A percentile compares a stretch with the other conserved stretches of the same genome.
phyloP scores from a whole-genome alignment of 2,329 filamentous ascomycete species.

The Capronia americana region DNA sequence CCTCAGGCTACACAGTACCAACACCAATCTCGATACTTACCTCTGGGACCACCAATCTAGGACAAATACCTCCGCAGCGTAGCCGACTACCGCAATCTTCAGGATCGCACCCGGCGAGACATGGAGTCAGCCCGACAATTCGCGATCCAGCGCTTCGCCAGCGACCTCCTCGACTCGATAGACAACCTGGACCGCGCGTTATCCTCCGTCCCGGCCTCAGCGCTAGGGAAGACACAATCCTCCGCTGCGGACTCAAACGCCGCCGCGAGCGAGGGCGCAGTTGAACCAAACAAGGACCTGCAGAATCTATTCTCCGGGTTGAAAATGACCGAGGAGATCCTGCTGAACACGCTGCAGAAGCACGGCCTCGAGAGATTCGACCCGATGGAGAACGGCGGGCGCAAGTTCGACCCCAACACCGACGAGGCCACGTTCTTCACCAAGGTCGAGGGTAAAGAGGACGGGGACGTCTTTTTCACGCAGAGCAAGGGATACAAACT shows the following conservation, averaged over 20 bases:
- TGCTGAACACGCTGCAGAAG: conserved; percentile 88
- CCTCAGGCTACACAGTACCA: background rate
- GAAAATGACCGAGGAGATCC: conserved; percentile 90
- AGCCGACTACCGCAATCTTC: conserved; percentile 97
- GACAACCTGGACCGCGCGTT: conserved; percentile 98
- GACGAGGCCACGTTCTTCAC: conserved; percentile 98
- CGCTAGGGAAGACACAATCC: conserved; percentile 60
- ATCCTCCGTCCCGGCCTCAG: conserved; percentile 75
- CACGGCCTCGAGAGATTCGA: conserved; percentile 91
- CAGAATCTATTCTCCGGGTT: conserved; percentile 83
- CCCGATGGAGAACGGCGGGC: conserved; percentile 67
- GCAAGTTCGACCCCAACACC: conserved; percentile 94
- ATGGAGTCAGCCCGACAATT: conserved; percentile 87
- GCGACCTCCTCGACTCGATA: conserved; percentile 91
- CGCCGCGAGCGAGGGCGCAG: conserved; percentile 28
- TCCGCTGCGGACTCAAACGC: conserved; percentile 30
- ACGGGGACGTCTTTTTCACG: conserved; percentile 87
- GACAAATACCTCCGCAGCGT: conserved; percentile 93
- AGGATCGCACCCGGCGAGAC: conserved; percentile 91
- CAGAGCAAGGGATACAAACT: conserved; percentile 96
- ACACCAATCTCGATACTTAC: background rate
- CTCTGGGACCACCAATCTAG: conserved; percentile 54
- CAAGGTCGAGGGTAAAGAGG: conserved; percentile 83
- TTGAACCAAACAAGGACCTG: conserved; percentile 71
- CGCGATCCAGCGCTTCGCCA: conserved; percentile 91